These are phyloP conservation scores for Centaurea solstitialis DNA, from an alignment of 129 eudicot species.

Conservation along the genomic window DNA sequence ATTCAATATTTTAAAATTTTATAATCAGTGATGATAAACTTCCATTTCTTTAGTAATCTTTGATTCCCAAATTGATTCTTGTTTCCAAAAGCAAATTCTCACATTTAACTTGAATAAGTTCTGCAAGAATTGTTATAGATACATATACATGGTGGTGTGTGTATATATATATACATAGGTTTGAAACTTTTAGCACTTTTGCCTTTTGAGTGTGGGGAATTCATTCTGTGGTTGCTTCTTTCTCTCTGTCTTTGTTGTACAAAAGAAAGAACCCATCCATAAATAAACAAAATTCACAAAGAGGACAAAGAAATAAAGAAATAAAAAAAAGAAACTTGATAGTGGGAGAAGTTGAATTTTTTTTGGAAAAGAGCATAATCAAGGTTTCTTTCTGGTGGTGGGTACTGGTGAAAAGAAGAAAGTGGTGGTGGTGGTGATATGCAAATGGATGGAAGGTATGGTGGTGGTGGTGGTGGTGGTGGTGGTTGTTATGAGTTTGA, in stretches of 20 bases:
- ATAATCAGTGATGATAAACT: conserved; percentile 16
- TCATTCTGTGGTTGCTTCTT: conserved; percentile 43
- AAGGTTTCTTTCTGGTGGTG: conserved; percentile 7
- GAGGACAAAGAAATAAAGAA: conserved; percentile 29
- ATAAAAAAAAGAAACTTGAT: conserved; percentile 27
- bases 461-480: conserved; percentile 20
- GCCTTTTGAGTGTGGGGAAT: conserved; percentile 37
- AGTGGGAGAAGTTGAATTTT: conserved; percentile 43
- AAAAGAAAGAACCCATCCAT: conserved; percentile 48
- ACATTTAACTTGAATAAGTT: conserved; percentile 29
- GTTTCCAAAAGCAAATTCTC: conserved; percentile 24
- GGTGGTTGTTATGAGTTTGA: conserved; percentile 51
- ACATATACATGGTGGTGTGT: conserved; percentile 22
- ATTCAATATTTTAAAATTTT: conserved; percentile 13
- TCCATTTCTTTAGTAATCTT: conserved; percentile 26
- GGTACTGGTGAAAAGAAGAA: conserved; percentile 20
- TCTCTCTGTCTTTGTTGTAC: conserved; percentile 49
- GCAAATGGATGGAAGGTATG: conserved; percentile 53
- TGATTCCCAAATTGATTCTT: conserved; percentile 29
- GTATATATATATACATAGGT: conserved; percentile 19
- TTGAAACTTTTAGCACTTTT: conserved; percentile 37
- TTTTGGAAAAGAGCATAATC: conserved; percentile 27
- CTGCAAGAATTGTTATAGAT: conserved; percentile 35
- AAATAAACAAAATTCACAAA: conserved; percentile 42
- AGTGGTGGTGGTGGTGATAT: conserved; percentile 30